These are phyloP conservation scores for Limonium bicolor DNA, from an alignment of 148 eudicot species.

Conservation along the genomic window DNA sequence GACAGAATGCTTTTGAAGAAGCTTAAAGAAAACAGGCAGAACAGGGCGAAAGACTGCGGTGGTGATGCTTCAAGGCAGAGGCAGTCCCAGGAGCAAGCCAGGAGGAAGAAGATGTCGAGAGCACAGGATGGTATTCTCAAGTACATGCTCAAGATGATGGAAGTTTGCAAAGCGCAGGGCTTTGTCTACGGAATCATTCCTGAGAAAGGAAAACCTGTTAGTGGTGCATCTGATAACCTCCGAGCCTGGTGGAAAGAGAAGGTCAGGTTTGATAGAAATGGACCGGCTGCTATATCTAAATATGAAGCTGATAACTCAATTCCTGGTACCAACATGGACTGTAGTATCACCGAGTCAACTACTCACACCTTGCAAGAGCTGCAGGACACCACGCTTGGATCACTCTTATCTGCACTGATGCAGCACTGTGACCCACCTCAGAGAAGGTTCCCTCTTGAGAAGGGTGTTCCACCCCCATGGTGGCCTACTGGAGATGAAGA, in stretches of 20 bases:
- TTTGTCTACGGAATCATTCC: slow-evolving; percentile 36
- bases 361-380: slow-evolving; percentile 28
- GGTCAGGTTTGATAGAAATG: slow-evolving; percentile 32
- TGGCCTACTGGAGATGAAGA: slow-evolving; percentile 36
- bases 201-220: slow-evolving; percentile 37
- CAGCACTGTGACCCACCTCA: slow-evolving; percentile 43
- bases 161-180: slow-evolving; percentile 34
- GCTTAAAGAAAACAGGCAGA: slow-evolving; percentile 49
- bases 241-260: slow-evolving; percentile 39
- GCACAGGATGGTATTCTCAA: slow-evolving; percentile 39
- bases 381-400: slow-evolving; percentile 36
- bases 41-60: slow-evolving; percentile 10
- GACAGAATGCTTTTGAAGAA: slow-evolving; percentile 54
- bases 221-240: slow-evolving; percentile 33
- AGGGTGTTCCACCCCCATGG: slow-evolving; percentile 36
- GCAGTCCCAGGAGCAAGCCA: slow-evolving; percentile 35
- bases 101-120: slow-evolving; percentile 38
- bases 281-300: slow-evolving; percentile 24
- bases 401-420: slow-evolving; percentile 30
- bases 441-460: slow-evolving; percentile 33
- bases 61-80: slow-evolving; percentile 15
- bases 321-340: slow-evolving; percentile 8
- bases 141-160: slow-evolving; percentile 40
- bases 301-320: slow-evolving; percentile 16
- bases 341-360: slow-evolving; percentile 9